phyloP scores from a whole-genome alignment of 1,284 basidiomycete species.

The Singerocomus inundabilis region DNA sequence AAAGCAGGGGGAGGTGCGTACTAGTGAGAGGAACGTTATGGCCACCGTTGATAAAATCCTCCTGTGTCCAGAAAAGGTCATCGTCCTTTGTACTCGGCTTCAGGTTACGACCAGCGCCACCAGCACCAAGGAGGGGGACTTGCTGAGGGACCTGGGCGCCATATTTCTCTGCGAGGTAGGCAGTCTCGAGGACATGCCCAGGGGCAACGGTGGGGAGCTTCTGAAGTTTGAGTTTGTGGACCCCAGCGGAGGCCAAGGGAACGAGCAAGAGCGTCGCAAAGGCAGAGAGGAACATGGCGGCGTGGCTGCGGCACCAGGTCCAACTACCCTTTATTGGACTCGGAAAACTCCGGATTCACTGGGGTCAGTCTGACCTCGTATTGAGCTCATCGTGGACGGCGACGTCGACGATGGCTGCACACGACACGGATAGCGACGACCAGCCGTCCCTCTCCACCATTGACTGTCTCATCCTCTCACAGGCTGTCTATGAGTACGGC shows the following conservation, averaged over 20 bases:
- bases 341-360: conserved; percentile 25
- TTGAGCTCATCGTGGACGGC: neutral
- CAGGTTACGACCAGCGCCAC: conserved; percentile 69
- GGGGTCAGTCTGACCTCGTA: conserved; percentile 5
- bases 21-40: conserved; percentile 90
- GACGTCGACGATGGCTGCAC: conserved; percentile 14
- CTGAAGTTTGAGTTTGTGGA: conserved; percentile 85
- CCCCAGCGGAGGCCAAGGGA: conserved; percentile 65
- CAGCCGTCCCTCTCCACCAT: conserved; percentile 41
- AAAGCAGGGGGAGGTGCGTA: conserved; percentile 42
- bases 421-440: conserved; percentile 13
- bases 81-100: conserved; percentile 53
- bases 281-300: conserved; percentile 67
- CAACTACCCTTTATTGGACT: conserved; percentile 14
- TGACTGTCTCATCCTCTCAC: conserved; percentile 75
- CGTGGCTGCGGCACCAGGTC: conserved; percentile 21
- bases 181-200: conserved; percentile 72
- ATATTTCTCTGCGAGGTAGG: conserved; percentile 89
- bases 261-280: conserved; percentile 60
- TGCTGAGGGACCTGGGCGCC: conserved; percentile 51
- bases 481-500: conserved; percentile 85
- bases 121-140: conserved; percentile 69
- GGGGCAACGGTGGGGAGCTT: conserved; percentile 66
- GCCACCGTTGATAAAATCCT: conserved; percentile 69
- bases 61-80: conserved; percentile 81